Base-by-base conservation (phyloP, 345 rosid genomes). In the Eucalyptus cloeziana region DNA sequence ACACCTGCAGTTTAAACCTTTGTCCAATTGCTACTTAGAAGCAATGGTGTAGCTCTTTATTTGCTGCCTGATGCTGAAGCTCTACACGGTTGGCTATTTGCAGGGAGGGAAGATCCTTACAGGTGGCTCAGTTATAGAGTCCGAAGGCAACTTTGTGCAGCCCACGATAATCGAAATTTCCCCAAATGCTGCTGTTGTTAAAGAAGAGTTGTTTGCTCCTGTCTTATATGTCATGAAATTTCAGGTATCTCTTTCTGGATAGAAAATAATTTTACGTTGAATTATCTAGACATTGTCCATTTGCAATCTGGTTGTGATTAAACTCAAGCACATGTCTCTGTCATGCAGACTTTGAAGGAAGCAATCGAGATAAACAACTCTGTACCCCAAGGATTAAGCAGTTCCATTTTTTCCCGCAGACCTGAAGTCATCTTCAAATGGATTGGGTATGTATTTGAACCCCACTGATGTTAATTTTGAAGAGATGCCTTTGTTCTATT, bases 351-450 rank as follows among this genome's bases (percentile, higher is more conserved):
- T 83, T 93, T 97, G 52, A 88, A 95, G 90, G 99, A 96, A 92
- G 99, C 99, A 79, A 93, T 98, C 80, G 95, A 95, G 50, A 97
- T 97, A 92, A 97, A 97, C 93, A 97, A 96, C 93, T 95, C 98
- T 2, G 99, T 98, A 50, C 97, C 99, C 58, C 99, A 98, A 94
- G 99, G 99, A 90, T 92, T 97, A 52, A 97, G 99, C 91, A 98
- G 98, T 89, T 97, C 98, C 15, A 96, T 98, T 89, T 97, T 97
- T 93, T 97, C 99, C 67, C 93, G 95, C 54, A 93, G 92, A 50
- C 98, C 98, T 11, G 98, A 93, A 80, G 69, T 92, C 87, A 95
- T 98, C 93, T 97, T 97, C 93, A 96, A 93, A 89, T 97, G 99
- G 99, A 90, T 95, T 8, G 98, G 99, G 99, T 94, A 87, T 88